phyloP scores from a whole-genome alignment of 2,329 filamentous ascomycete genomes.

The Clonostachys chloroleuca region DNA sequence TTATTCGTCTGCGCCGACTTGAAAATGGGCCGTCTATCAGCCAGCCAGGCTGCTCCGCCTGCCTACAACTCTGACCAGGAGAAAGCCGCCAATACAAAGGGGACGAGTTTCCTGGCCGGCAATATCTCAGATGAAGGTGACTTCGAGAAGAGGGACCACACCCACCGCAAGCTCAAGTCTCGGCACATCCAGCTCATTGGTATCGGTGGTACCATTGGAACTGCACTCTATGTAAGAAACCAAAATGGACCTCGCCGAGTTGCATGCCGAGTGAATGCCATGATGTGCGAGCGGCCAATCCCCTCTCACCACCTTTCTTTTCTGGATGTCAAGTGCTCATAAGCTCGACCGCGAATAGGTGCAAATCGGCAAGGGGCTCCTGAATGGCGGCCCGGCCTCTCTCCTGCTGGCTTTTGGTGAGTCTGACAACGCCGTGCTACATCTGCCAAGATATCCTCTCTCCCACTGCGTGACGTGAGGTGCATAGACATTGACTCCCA shows the following conservation, averaged over 20 bases:
- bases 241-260: too few species aligned
- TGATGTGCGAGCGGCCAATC: too few species aligned
- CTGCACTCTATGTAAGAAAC: slow-evolving; percentile 46
- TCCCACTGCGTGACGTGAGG: neutral
- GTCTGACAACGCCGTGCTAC: neutral
- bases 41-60: neutral
- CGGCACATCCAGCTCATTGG: slow-evolving; percentile 57
- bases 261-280: too few species aligned
- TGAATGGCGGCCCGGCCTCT: slow-evolving; percentile 54
- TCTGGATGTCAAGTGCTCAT: slow-evolving; percentile 8
- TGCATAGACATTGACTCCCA: neutral
- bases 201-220: slow-evolving; percentile 63
- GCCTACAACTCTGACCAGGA: slow-evolving; percentile 4
- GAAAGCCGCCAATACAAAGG: slow-evolving; percentile 1
- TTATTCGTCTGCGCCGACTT: too few species aligned
- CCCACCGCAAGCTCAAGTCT: slow-evolving; percentile 48
- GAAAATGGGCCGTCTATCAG: too few species aligned
- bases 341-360: slow-evolving; percentile 21
- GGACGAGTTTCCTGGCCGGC: neutral
- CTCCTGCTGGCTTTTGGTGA: slow-evolving; percentile 50
- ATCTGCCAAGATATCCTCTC: neutral
- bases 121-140: neutral
- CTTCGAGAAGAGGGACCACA: slow-evolving; percentile 12
- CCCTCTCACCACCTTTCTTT: neutral
- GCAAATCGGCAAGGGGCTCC: slow-evolving; percentile 52